phyloP scores from a whole-genome alignment of 305 asterid species.

The Fraxinus latifolia region DNA sequence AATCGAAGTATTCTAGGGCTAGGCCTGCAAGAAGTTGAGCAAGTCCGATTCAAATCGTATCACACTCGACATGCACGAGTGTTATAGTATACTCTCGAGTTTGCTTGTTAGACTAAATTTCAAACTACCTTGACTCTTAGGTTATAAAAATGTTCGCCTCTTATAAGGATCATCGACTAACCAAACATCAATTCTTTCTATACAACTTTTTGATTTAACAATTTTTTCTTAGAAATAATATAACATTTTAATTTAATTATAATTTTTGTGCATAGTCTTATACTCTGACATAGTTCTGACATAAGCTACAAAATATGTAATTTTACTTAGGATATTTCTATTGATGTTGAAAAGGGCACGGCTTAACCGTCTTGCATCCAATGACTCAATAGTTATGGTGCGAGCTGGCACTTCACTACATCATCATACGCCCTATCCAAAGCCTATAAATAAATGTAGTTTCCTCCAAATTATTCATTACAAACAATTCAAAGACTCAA shows the following conservation, averaged over 20 bases:
- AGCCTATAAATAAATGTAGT: no score
- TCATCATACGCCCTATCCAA: no score
- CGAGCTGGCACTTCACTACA: no score
- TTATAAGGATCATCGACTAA: background rate
- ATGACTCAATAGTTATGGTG: background rate
- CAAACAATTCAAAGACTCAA: background rate
- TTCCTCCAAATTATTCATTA: no score
- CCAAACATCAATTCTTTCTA: background rate
- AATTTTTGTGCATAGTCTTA: background rate
- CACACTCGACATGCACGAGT: background rate
- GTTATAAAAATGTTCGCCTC: background rate
- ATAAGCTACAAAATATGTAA: background rate
- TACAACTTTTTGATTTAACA: no score
- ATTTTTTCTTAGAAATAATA: no score
- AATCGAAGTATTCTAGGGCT: background rate
- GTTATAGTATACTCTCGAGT: background rate
- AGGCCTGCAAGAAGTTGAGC: background rate
- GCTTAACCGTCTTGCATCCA: background rate
- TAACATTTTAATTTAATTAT: no score
- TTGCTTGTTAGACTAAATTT: background rate
- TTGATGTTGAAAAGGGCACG: background rate
- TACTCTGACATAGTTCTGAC: background rate
- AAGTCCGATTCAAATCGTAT: background rate
- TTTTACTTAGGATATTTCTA: background rate
- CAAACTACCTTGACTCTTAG: background rate